A percentile compares a stretch with the other conserved stretches of the same genome.
phyloP scores from a whole-genome alignment of 1,284 basidiomycete species.

The Rhodotorula mucilaginosa region DNA sequence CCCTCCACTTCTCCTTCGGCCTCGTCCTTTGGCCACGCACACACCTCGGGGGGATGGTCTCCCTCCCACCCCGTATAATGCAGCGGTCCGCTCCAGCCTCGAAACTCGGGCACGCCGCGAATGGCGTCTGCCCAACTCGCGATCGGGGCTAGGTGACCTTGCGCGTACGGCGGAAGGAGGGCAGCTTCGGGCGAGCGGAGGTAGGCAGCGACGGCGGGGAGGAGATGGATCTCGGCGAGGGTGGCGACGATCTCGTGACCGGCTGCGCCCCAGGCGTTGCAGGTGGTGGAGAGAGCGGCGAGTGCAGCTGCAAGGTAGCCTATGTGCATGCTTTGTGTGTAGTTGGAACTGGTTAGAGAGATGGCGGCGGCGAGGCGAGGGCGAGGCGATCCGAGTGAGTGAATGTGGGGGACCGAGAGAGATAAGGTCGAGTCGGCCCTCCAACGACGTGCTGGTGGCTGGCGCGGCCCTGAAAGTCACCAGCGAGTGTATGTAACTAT shows the following conservation, averaged over 20 bases:
- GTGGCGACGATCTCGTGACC: slow-evolving; percentile 45
- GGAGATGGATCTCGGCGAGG: slow-evolving; percentile 48
- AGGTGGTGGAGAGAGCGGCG: background rate
- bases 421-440: background rate
- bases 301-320: background rate
- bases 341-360: background rate
- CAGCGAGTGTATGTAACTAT: too few species aligned
- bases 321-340: background rate
- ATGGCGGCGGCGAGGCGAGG: background rate
- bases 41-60: slow-evolving; percentile 48
- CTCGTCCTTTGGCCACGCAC: slow-evolving; percentile 27
- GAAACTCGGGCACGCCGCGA: slow-evolving; percentile 38
- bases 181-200: slow-evolving; percentile 14
- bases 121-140: slow-evolving; percentile 49
- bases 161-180: slow-evolving; percentile 46
- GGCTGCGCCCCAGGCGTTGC: slow-evolving; percentile 11
- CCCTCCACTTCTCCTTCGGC: slow-evolving; percentile 7
- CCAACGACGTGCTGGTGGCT: too few species aligned
- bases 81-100: slow-evolving; percentile 47
- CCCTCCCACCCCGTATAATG: slow-evolving; percentile 48
- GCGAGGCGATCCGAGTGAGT: background rate
- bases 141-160: slow-evolving; percentile 49
- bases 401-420: background rate
- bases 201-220: slow-evolving; percentile 42
- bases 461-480: too few species aligned